phyloP scores from a whole-genome alignment of 225 moss, liverwort and hornwort species.

The Rhytidiadelphus loreus region DNA sequence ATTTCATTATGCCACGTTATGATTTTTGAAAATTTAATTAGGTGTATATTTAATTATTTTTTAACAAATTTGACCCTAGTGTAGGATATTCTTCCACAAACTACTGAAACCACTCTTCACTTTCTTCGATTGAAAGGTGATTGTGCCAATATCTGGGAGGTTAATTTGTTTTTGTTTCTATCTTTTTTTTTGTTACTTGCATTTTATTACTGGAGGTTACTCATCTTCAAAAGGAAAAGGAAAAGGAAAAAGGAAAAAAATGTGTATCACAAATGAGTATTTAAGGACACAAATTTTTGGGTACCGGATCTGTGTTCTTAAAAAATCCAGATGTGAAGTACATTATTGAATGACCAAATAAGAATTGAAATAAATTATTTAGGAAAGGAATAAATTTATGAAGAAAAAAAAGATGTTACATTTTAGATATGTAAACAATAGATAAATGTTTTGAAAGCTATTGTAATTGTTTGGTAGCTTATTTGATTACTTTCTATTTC shows the following conservation, averaged over 20 bases:
- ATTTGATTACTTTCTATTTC: neutral
- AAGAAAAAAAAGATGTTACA: neutral
- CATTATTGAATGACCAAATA: too few species aligned
- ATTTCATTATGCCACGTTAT: too few species aligned
- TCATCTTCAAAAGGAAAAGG: neutral
- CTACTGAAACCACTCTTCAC: too few species aligned
- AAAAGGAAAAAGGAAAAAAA: too few species aligned
- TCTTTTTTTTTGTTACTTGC: neutral
- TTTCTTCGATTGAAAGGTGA: neutral
- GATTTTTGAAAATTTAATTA: too few species aligned
- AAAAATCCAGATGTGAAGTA: fast-evolving
- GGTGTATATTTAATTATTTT: too few species aligned
- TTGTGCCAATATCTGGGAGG: fast-evolving
- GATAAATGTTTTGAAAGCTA: neutral
- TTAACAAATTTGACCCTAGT: too few species aligned
- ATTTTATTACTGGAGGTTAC: neutral
- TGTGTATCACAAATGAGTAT: too few species aligned
- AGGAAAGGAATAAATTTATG: neutral
- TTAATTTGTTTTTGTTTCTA: too few species aligned
- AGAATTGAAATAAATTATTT: neutral
- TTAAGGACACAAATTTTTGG: too few species aligned
- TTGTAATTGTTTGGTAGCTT: neutral
- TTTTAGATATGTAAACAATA: neutral
- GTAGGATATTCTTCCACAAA: too few species aligned
- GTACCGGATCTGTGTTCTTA: too few species aligned